Evolutionary conservation across 306 rosid species (phyloP).

Genomic region (Sechiopsis laciniata): DNA sequence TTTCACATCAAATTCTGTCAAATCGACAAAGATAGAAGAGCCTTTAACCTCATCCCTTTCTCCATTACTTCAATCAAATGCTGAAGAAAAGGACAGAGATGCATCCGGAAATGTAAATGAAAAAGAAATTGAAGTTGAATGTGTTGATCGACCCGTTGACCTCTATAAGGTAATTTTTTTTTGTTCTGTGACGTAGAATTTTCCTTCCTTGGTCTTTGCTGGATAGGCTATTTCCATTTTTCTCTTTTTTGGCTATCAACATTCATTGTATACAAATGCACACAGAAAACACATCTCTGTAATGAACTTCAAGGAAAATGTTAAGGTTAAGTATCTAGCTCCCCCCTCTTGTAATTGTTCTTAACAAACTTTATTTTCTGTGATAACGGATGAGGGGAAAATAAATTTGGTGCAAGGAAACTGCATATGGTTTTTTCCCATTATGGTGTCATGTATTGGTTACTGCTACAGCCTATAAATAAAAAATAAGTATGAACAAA

Average conservation of each 20-base stretch:
- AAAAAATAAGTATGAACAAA: neutral
- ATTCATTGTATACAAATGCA: neutral
- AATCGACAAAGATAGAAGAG: conserved; percentile 47
- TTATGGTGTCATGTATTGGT: neutral
- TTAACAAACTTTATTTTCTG: neutral
- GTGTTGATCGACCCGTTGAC: conserved; percentile 91
- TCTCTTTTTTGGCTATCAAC: neutral
- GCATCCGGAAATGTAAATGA: conserved; percentile 36
- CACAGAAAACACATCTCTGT: neutral
- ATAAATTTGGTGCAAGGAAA: conserved; percentile 9
- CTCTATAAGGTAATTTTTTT: conserved; percentile 67
- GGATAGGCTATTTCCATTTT: conserved; percentile 3
- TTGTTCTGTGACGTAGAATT: neutral
- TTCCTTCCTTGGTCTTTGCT: neutral
- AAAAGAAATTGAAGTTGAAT: conserved; percentile 65
- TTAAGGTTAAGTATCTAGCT: neutral
- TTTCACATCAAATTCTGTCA: conserved; percentile 73
- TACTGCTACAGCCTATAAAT: neutral
- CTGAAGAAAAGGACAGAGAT: conserved; percentile 32
- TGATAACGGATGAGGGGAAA: neutral
- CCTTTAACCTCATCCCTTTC: conserved; percentile 29
- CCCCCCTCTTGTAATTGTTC: neutral
- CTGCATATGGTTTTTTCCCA: neutral
- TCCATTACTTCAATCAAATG: conserved; percentile 33
- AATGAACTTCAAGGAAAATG: conserved; percentile 4